phyloP scores from a whole-genome alignment of 345 rosid species.

The Camelina hispida region DNA sequence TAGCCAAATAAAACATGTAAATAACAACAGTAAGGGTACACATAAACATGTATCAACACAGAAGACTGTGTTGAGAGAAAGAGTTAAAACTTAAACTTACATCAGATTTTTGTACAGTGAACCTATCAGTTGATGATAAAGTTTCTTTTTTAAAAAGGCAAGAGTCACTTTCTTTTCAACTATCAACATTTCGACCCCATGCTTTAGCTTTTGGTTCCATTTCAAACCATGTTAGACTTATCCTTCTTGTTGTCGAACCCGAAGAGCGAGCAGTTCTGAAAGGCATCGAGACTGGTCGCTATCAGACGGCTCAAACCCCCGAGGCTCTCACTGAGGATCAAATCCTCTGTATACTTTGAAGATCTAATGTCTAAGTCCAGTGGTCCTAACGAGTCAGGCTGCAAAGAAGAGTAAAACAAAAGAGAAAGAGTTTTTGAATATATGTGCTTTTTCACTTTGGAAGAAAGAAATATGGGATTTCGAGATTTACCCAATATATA shows the following conservation, averaged over 20 bases:
- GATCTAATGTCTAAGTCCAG: conserved; percentile 73
- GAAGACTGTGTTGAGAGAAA: conserved; percentile 28
- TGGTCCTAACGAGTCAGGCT: conserved; percentile 95
- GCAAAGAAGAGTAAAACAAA: conserved; percentile 40
- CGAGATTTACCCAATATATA: conserved; percentile 72
- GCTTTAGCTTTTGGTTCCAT: conserved; percentile 46
- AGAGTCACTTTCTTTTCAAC: conserved; percentile 34
- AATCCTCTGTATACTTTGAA: conserved; percentile 74
- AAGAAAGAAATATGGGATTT: neutral
- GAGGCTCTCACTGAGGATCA: conserved; percentile 75
- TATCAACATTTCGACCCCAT: conserved; percentile 41
- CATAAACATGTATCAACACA: conserved; percentile 35
- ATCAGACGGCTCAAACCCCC: conserved; percentile 85
- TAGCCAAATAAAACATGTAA: conserved; percentile 31
- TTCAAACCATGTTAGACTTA: conserved; percentile 59
- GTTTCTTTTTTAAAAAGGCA: conserved; percentile 21
- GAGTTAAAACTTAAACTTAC: conserved; percentile 27
- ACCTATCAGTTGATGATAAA: conserved; percentile 36
- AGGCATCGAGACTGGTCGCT: conserved; percentile 94
- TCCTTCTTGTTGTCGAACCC: conserved; percentile 77
- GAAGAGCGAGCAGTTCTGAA: conserved; percentile 78
- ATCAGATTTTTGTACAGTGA: conserved; percentile 45
- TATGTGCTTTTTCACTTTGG: neutral
- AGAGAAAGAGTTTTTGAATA: neutral
- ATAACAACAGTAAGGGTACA: conserved; percentile 33